Evolutionary conservation across 2,329 filamentous ascomycete genomes (phyloP).

Genomic region (Ceratocystiopsis sp.): DNA sequence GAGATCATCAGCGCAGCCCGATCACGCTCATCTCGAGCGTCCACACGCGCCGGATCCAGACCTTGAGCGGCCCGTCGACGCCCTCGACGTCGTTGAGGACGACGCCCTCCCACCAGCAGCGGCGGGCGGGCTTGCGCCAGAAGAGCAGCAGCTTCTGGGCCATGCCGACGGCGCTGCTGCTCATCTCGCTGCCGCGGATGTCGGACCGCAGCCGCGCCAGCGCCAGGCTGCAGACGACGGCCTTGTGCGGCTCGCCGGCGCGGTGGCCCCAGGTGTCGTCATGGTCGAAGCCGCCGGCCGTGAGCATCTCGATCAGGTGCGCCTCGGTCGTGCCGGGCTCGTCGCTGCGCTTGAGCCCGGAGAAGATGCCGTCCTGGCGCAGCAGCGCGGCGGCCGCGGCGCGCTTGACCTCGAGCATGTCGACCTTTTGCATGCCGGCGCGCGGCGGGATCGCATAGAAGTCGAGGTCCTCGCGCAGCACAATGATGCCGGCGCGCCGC

Average conservation of each 20-base stretch:
- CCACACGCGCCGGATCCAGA: conserved; percentile 97
- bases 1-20: conserved; percentile 45
- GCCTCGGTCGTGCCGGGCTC: conserved; percentile 94
- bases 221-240: conserved; percentile 91
- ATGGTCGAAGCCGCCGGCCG: conserved; percentile 91
- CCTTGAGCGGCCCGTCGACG: conserved; percentile 80
- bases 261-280: conserved; percentile 92
- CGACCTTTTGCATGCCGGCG: conserved; percentile 63
- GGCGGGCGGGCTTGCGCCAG: conserved; percentile 89
- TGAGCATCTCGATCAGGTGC: conserved; percentile 97
- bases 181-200: conserved; percentile 60
- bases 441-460: conserved; percentile 91
- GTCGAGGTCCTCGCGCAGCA: conserved; percentile 86
- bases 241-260: conserved; percentile 95
- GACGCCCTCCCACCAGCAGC: conserved; percentile 99
- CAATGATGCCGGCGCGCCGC: conserved; percentile 93
- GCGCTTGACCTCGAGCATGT: conserved; percentile 94
- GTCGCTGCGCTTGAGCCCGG: conserved; percentile 83
- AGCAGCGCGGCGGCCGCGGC: conserved; percentile 77
- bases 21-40: conserved; percentile 97
- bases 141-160: conserved; percentile 94
- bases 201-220: conserved; percentile 86
- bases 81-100: conserved; percentile 81
- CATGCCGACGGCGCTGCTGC: conserved; percentile 81
- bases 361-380: conserved; percentile 88